Base-by-base conservation (phyloP, 805 yeast species). In the Zygoascus flipseniorum region DNA sequence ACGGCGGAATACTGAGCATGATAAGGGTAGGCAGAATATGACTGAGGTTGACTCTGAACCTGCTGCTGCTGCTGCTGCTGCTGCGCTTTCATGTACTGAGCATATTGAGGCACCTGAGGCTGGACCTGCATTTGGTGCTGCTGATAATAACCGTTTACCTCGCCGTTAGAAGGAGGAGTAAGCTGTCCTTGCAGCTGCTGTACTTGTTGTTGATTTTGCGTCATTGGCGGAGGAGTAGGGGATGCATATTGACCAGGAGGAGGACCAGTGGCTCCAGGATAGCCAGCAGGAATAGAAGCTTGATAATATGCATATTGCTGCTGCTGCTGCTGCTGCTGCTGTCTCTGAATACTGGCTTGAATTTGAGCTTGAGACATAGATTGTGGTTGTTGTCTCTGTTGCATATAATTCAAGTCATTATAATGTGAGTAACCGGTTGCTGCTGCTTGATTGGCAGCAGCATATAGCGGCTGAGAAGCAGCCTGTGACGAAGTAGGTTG, bases 241-340 rank as follows among this genome's bases (percentile, higher is more conserved):
- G 39, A 35, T 35, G 39, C 39, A 35, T 35, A 35, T 35, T 35
- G 39, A 35, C 4, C 39, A 35, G 13, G 4, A n/a, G 39, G 39
- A 10, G 39, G 16, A 8, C 39, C 39, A 35, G 8, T n/a, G 16
- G 39, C 39, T 5, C 16, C 16, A 35, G 13, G 13, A n/a, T 35
- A 35, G 39, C 16, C 13, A 35, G 13, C 16, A 13, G 3, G 16
- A 11, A 35, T 5, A n/a, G 39, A 2, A 35, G 13, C 16, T 35
- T 35, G 39, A 10, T 35, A 35, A n/a, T 52, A 48, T 23, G 45
- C 56, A 47, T 48, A 57, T 47, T 55, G 60, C 37, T 44, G 56
- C 31, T 35, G 48, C 39, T 50, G 54, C 26, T 56, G 59, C 13
- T 44, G 47, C 31, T 44, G 47, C 8, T 47, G 51, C 23, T 52